Evolutionary conservation across 495 filamentous ascomycete species (phyloP).

Genomic region (Lophiostoma macrostomum): DNA sequence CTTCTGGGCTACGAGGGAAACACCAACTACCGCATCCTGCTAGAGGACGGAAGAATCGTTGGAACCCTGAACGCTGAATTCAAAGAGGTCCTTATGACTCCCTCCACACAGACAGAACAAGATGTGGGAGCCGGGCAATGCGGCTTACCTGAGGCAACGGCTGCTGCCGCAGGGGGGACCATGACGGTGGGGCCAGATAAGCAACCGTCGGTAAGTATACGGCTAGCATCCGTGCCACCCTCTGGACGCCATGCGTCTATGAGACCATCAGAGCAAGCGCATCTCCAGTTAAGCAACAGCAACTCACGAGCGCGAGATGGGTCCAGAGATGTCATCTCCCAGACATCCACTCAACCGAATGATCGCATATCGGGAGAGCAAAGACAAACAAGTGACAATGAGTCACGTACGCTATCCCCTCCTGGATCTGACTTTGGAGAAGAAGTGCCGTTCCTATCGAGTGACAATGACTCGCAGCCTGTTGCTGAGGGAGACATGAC

Average conservation of each 20-base stretch:
- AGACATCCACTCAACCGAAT: too few species aligned
- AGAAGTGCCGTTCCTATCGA: too few species aligned
- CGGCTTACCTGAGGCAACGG: conserved; percentile 9
- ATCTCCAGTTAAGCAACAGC: neutral
- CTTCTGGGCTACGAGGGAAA: conserved; percentile 33
- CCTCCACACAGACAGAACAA: conserved; percentile 31
- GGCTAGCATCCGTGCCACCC: conserved; percentile 1
- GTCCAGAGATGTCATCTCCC: too few species aligned
- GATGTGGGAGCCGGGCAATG: conserved; percentile 9
- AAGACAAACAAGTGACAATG: too few species aligned
- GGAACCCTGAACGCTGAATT: conserved; percentile 5
- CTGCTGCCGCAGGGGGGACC: conserved; percentile 11
- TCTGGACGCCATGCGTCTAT: neutral
- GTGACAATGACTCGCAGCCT: too few species aligned
- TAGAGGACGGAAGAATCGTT: conserved; percentile 32
- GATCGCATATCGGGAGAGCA: too few species aligned
- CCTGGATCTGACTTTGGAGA: too few species aligned
- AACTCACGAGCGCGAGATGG: too few species aligned
- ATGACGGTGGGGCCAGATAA: conserved; percentile 1
- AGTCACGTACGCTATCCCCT: too few species aligned
- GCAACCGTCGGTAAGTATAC: conserved; percentile 3
- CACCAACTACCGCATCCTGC: conserved; percentile 35
- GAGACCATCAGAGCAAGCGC: neutral
- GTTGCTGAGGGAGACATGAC: too few species aligned
- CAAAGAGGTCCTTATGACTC: conserved; percentile 21